Conservation (phyloP, 306 rosid species). For the Quillaja saponaria region DNA sequence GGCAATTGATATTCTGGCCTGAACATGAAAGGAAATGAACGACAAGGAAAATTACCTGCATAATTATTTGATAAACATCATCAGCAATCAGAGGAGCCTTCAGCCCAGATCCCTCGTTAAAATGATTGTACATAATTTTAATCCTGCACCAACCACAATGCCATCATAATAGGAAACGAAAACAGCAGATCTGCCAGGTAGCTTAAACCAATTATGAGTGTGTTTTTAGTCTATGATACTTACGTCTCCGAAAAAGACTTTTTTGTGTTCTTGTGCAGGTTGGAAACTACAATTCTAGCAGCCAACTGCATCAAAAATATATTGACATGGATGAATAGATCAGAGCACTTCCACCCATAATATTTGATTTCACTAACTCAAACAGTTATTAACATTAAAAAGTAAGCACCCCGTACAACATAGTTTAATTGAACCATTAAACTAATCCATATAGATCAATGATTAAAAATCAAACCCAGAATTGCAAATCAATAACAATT, state of each 20-base stretch:
- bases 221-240: constrained; percentile 10
- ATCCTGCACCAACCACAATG: constrained; percentile 39
- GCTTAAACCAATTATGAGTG: neutral
- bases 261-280: constrained; percentile 72
- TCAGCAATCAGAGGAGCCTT: constrained; percentile 75
- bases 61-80: constrained; percentile 78
- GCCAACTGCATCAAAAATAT: constrained; percentile 57
- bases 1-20: neutral
- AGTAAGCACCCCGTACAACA: too few species aligned
- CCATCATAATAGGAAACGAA: neutral
- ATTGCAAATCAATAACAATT: too few species aligned
- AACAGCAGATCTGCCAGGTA: neutral
- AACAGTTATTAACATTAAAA: too few species aligned
- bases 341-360: neutral
- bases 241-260: constrained; percentile 79
- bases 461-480: too few species aligned
- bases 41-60: constrained; percentile 41
- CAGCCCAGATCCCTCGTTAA: constrained; percentile 65
- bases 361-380: neutral
- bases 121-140: constrained; percentile 61
- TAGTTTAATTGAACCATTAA: too few species aligned
- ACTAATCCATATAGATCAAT: too few species aligned
- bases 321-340: neutral
- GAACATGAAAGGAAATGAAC: neutral
- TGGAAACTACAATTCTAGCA: constrained; percentile 78